These are phyloP conservation scores for Boletus tylopilopsis DNA, from an alignment of 768 basidiomycete genomes.

Conservation along the genomic window DNA sequence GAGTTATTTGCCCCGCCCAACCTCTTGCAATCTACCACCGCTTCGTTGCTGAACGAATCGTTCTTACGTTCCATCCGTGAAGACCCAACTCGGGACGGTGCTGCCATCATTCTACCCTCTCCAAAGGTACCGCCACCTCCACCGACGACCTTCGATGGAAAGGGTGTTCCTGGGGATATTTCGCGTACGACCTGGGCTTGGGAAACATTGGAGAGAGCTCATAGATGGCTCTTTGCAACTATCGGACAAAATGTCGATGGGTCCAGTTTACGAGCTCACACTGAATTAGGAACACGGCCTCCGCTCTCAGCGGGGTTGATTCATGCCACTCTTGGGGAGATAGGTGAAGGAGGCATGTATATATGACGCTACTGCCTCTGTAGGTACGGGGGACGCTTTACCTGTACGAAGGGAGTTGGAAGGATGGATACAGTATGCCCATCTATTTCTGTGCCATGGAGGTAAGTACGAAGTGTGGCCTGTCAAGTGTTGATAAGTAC, in stretches of 20 bases:
- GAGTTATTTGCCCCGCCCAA: constrained; percentile 52
- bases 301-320: constrained; percentile 1
- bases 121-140: constrained; percentile 39
- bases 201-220: constrained; percentile 31
- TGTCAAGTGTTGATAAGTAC: too few relatives aligned
- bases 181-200: constrained; percentile 36
- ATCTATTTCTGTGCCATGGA: too few relatives aligned
- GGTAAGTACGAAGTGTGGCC: too few relatives aligned
- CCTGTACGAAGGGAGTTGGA: not conserved
- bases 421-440: too few relatives aligned
- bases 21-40: constrained; percentile 50
- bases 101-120: constrained; percentile 43
- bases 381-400: too few relatives aligned
- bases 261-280: constrained; percentile 4
- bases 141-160: constrained; percentile 37
- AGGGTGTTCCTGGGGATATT: constrained; percentile 20
- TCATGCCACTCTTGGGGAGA: constrained; percentile 19
- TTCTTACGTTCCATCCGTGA: constrained; percentile 11
- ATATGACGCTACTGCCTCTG: constrained; percentile 29
- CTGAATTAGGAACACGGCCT: constrained; percentile 12
- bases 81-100: not conserved
- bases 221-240: constrained; percentile 34
- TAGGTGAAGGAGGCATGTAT: constrained; percentile 53
- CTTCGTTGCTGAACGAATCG: constrained; percentile 42
- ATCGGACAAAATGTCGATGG: constrained; percentile 24